Base-by-base conservation (phyloP, 2,329 filamentous ascomycete species). In the Aureobasidium sp. region DNA sequence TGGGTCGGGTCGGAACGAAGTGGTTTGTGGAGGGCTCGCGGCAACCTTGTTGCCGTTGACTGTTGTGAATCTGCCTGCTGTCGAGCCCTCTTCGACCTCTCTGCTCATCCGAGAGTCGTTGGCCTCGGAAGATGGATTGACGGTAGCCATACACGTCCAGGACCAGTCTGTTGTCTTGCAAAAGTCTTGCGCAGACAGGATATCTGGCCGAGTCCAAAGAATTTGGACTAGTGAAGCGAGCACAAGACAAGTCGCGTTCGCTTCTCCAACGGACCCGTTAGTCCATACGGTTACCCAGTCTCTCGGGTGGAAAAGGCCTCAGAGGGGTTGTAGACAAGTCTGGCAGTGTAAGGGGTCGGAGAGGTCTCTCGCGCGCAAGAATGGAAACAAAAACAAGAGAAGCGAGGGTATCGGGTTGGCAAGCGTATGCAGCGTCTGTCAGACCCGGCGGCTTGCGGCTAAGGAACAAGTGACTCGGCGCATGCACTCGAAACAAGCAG, bases 351-450 rank as follows among this genome's bases (percentile, higher is more conserved):
- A 29, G 21, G 27, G 21, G 37, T 59, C n/a, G 42, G 45, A 49
- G 1, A 27, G 44, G 36, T 16, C 45, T 39, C 15, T 37, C 32
- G 45, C 57, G 45, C 44, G 57, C 34, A 41, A 59, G 54, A 47
- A 59, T 47, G 54, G 54, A 59, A 48, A 48, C 54, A 50, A 41
- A 58, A 59, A 59, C 57, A 58, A 47, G n/a, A 59, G 36, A 59
- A 59, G 45, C 57, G 45, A 59, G 57, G 34, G 57, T 50, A 50
- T 32, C 30, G 44, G 16, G 34, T 13, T 59, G 25, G 48, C 27
- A 29, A 42, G 36, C 57, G 45, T 59, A 42, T 59, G 57, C 54
- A 47, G 54, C 54, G 54, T 48, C 54, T 58, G 32, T 59, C 54
- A 48, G 44, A 48, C 32, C 36, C 45, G 57, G 45, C 45, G 45